Evolutionary conservation across 257 asterid genomes (phyloP).

Genomic region (Petunia axillaris): DNA sequence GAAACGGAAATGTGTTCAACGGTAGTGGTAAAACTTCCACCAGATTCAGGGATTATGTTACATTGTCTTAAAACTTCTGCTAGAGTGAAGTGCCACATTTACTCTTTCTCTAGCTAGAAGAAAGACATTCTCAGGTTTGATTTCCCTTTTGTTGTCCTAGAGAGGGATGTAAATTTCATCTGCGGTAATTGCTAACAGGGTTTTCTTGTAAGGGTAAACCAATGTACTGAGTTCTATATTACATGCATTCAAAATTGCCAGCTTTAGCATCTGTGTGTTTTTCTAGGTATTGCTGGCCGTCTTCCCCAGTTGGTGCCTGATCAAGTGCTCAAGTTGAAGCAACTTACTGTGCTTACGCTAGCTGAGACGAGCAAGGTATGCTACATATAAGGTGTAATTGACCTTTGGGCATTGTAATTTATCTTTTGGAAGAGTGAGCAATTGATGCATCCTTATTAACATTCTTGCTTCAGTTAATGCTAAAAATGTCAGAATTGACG

Average conservation of each 20-base stretch:
- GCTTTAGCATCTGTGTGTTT: constrained; percentile 23
- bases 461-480: background rate
- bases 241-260: background rate
- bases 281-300: constrained; percentile 56
- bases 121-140: background rate
- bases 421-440: background rate
- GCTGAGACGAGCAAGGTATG: constrained; percentile 89
- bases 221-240: background rate
- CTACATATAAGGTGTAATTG: constrained; percentile 16
- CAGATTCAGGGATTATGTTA: background rate
- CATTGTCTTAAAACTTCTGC: background rate
- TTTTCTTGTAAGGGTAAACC: constrained; percentile 8
- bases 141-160: background rate
- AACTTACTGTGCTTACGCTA: constrained; percentile 88
- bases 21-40: background rate
- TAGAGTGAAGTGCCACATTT: background rate
- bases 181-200: background rate
- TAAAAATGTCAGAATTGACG: too few relatives aligned
- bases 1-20: background rate
- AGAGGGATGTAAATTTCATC: background rate
- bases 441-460: background rate
- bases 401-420: background rate
- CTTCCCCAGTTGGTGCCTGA: constrained; percentile 81
- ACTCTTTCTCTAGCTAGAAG: background rate
- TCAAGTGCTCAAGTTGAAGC: constrained; percentile 94